Evolutionary conservation across 176 grass and related monocot species (phyloP).

Genomic region (Eleusine indica): DNA sequence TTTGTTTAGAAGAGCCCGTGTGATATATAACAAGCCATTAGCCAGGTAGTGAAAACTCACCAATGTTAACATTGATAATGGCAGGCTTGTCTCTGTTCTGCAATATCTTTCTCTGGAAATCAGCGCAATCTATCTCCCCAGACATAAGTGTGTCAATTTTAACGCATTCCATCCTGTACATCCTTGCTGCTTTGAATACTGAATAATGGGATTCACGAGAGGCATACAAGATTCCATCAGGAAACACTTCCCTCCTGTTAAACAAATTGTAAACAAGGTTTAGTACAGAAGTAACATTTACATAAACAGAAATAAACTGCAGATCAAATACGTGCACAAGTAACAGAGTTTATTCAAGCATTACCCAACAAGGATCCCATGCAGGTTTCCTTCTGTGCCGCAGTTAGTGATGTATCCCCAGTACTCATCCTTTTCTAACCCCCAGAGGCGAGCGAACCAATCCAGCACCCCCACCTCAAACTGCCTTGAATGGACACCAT

Average conservation of each 20-base stretch:
- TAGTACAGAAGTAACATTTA: conserved; percentile 14
- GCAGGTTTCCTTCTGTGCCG: conserved; percentile 91
- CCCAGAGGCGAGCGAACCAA: conserved; percentile 93
- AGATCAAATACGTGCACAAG: not conserved
- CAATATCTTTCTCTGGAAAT: conserved; percentile 61
- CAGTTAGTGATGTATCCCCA: conserved; percentile 96
- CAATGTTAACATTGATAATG: conserved; percentile 89
- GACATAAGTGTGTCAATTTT: conserved; percentile 75
- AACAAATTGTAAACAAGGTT: conserved; percentile 24
- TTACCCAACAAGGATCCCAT: conserved; percentile 92
- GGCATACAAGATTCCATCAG: conserved; percentile 75
- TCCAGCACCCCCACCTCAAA: conserved; percentile 88
- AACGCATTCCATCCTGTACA: conserved; percentile 92
- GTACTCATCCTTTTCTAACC: conserved; percentile 70
- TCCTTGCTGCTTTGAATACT: conserved; percentile 89
- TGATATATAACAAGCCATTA: not conserved
- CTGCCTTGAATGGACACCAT: conserved; percentile 84
- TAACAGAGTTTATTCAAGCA: conserved; percentile 25
- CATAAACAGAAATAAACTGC: not conserved
- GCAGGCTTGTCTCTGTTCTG: conserved; percentile 78
- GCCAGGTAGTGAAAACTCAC: conserved; percentile 36
- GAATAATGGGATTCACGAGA: conserved; percentile 86
- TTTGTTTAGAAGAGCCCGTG: conserved; percentile 29
- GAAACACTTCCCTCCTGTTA: conserved; percentile 79
- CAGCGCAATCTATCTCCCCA: conserved; percentile 76